Evolutionary conservation across 495 filamentous ascomycete genomes (phyloP), one percentile per base, ranked within the genome.

Genomic region (Rusavskia elegans): DNA sequence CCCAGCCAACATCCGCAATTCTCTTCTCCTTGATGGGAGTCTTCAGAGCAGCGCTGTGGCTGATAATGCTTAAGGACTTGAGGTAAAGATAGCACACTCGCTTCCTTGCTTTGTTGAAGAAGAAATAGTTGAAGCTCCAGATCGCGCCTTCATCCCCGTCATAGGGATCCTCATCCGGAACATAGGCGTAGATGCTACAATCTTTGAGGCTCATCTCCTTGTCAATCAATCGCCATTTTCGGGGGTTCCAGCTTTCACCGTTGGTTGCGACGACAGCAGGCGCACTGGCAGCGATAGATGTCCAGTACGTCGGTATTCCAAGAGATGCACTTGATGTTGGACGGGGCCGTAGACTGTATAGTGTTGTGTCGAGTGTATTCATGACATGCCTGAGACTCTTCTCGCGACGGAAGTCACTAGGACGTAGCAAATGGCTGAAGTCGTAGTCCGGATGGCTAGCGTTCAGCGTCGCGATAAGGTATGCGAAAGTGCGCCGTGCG

Each of bases 381-480:
- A 93, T 94, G 41, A 95, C 83, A 11, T 71, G 69, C 55, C 81
- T 76, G 30, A 95, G 63, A 52, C 79, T 80, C 21, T 79, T 70
- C 71, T 95, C 87, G 39, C 83, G 79, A 44, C 79, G 78, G 66
- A 98, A 98, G 62, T 97, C 92, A 10, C 79, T 75, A 1, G 89
- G 89, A 29, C 88, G 81, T 53, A 96, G 72, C 48, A 89, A 80
- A 54, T 95, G 82, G 2, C 87, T 92, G 68, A 97, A 97, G 66
- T 97, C 90, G 65, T 99, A 99, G 64, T 99, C 93, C 1, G 89
- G 84, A 66, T 99, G 89, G 38, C 84, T 89, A 1, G 90, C 90
- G 58, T 99, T 99, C n/a, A 99, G 74, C 1, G 93, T 96, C 13
- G 92, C 92, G 61, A 97, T 96, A 53, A 97, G 66, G 66, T 97